A percentile compares a stretch with the other conserved stretches of the same genome.
Evolutionary conservation across 2,329 filamentous ascomycete genomes (phyloP).

Genomic region (Didymellaceae sp.): DNA sequence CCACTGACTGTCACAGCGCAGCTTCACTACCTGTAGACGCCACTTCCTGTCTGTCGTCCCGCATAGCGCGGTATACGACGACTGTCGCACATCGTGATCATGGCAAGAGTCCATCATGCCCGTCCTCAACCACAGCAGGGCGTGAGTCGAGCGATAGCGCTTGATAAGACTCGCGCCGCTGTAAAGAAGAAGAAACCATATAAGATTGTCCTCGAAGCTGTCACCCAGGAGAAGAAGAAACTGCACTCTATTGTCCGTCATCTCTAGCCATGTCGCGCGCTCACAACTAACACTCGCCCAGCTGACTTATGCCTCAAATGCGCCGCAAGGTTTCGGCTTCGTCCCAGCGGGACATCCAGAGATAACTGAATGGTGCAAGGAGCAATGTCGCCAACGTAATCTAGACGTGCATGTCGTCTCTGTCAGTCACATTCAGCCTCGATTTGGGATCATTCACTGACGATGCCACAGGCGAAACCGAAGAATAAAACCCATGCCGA

Average conservation of each 20-base stretch:
- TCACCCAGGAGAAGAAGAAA: conserved; percentile 67
- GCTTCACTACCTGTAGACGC: conserved; percentile 15
- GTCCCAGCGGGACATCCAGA: conserved; percentile 66
- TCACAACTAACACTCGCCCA: conserved; percentile 49
- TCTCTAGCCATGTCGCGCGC: conserved; percentile 11
- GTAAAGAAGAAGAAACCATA: conserved; percentile 54
- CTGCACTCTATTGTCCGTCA: conserved; percentile 57
- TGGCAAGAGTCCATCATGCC: conserved; percentile 38
- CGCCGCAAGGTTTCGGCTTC: conserved; percentile 66
- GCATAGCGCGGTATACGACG: conserved; percentile 22
- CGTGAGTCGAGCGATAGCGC: conserved; percentile 22
- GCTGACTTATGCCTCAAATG: conserved; percentile 62
- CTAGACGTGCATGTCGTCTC: conserved; percentile 65
- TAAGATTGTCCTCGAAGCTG: conserved; percentile 64
- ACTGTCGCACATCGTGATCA: conserved; percentile 18
- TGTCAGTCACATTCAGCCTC: conserved; percentile 53
- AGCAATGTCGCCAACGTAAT: conserved; percentile 62
- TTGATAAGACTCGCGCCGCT: conserved; percentile 33
- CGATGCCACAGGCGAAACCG: conserved; percentile 40
- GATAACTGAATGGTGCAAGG: conserved; percentile 64
- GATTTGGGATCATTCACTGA: conserved; percentile 5
- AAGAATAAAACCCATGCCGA: conserved; percentile 59
- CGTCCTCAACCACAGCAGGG: conserved; percentile 29
- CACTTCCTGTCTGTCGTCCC: conserved; percentile 5
- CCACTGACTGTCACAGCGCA: conserved; percentile 20